phyloP scores from a whole-genome alignment of 129 eudicot species.

The Rutidosis leptorrhynchoides region DNA sequence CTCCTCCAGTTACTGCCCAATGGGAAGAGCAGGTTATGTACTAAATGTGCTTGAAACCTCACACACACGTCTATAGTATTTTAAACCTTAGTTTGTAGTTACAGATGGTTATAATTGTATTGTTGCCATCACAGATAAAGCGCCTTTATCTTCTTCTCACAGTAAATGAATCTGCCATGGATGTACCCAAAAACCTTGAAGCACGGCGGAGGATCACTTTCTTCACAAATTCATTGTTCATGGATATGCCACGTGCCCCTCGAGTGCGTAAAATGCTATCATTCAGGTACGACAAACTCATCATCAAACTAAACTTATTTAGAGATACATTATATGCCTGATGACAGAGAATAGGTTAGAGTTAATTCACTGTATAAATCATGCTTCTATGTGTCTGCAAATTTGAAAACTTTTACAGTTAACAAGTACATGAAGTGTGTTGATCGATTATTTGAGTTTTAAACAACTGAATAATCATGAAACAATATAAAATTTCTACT shows the following conservation, averaged over 20 bases:
- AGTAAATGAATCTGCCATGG: conserved; percentile 92
- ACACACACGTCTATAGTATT: conserved; percentile 12
- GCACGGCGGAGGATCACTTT: conserved; percentile 94
- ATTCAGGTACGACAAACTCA: conserved; percentile 60
- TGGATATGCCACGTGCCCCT: conserved; percentile 99
- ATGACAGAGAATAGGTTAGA: conserved; percentile 9
- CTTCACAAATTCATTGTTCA: conserved; percentile 92
- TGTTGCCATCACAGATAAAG: conserved; percentile 53
- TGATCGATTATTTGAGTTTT: neutral
- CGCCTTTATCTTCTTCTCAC: conserved; percentile 93
- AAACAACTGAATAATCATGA: neutral
- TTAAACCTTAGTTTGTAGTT: conserved; percentile 10
- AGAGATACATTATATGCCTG: conserved; percentile 8
- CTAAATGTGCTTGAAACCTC: conserved; percentile 10
- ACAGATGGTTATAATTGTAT: conserved; percentile 10
- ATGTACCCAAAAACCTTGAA: conserved; percentile 96
- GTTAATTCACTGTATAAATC: neutral
- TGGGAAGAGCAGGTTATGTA: conserved; percentile 95
- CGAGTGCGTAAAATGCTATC: conserved; percentile 95
- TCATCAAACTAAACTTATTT: conserved; percentile 8
- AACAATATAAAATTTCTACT: neutral
- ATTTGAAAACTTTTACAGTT: neutral
- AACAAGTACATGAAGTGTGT: conserved; percentile 4
- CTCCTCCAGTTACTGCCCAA: conserved; percentile 83
- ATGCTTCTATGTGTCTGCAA: neutral